Conservation (phyloP, 2,329 filamentous ascomycete species). For the Calonectria pseudoreteaudii region DNA sequence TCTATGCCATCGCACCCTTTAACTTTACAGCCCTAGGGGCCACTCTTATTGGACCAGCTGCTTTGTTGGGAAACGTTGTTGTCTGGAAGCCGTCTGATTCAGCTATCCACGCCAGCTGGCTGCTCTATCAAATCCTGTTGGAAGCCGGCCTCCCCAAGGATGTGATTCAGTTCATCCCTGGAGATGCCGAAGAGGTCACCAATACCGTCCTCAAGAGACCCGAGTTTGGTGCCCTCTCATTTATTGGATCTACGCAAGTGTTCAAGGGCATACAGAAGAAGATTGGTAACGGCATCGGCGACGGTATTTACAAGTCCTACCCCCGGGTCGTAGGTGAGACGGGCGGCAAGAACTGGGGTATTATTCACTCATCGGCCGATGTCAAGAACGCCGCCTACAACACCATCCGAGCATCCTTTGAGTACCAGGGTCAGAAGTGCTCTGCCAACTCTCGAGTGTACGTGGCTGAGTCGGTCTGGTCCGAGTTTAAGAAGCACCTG, state of each 20-base stretch:
- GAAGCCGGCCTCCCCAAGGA: slow-evolving; percentile 53
- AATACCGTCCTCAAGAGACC: slow-evolving; percentile 46
- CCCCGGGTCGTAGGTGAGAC: slow-evolving; percentile 64
- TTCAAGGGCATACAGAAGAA: slow-evolving; percentile 49
- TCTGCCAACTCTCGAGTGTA: slow-evolving; percentile 33
- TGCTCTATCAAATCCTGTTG: slow-evolving; percentile 53
- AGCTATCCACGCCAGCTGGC: slow-evolving; percentile 48
- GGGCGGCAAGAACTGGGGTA: slow-evolving; percentile 65
- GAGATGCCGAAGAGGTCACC: slow-evolving; percentile 52
- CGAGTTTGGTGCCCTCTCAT: slow-evolving; percentile 53
- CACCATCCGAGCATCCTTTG: slow-evolving; percentile 30
- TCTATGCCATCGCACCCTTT: slow-evolving; percentile 55
- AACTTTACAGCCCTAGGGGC: slow-evolving; percentile 57
- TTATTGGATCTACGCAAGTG: slow-evolving; percentile 53
- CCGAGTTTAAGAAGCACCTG: slow-evolving; percentile 37
- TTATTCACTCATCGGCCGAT: slow-evolving; percentile 52
- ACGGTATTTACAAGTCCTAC: slow-evolving; percentile 46
- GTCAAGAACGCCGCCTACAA: slow-evolving; percentile 32
- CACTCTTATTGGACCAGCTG: slow-evolving; percentile 50
- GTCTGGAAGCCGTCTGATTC: slow-evolving; percentile 55
- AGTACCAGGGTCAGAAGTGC: slow-evolving; percentile 37
- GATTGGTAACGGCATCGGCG: slow-evolving; percentile 47
- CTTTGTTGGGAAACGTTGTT: slow-evolving; percentile 54
- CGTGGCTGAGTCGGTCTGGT: slow-evolving; percentile 42
- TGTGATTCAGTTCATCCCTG: slow-evolving; percentile 54